Conservation (phyloP, 164 flowering plant genomes). For the Liriodendron chinense region DNA sequence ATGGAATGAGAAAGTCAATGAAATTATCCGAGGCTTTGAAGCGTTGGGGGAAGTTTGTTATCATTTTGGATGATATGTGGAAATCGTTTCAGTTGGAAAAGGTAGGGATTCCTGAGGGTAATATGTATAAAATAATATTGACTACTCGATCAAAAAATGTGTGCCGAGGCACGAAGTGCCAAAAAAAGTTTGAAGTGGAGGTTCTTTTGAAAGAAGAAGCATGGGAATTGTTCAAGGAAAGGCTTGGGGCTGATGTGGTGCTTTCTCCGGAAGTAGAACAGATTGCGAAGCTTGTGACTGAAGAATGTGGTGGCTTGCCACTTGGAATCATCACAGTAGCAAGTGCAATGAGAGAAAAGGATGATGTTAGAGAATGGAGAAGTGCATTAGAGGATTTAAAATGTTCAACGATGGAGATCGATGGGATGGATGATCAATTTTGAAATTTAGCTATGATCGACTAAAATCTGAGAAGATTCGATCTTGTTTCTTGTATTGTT, state of each 20-base stretch:
- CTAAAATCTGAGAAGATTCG: not conserved
- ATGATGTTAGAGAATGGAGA: slow-evolving; percentile 6
- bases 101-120: slow-evolving; percentile 5
- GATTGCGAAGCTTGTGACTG: not conserved
- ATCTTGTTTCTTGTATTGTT: slow-evolving; percentile 10
- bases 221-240: slow-evolving; percentile 3
- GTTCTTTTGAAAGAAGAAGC: slow-evolving; percentile 5
- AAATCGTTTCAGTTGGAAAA: not conserved
- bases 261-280: not conserved
- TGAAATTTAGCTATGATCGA: slow-evolving; percentile 8
- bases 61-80: slow-evolving; percentile 15
- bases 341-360: slow-evolving; percentile 4
- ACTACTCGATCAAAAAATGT: slow-evolving; percentile 4
- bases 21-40: not conserved
- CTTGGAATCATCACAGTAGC: slow-evolving; percentile 14
- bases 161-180: slow-evolving; percentile 1
- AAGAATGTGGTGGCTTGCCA: slow-evolving; percentile 10
- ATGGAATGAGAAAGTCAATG: not conserved
- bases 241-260: not conserved
- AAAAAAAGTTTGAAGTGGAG: slow-evolving; percentile 1
- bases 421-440: slow-evolving; percentile 4
- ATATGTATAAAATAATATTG: slow-evolving; percentile 1
- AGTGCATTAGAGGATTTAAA: slow-evolving; percentile 5
- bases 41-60: slow-evolving; percentile 5
- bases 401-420: not conserved